phyloP scores from a whole-genome alignment of 371 early-diverging fungal genomes.

The Lichtheimia hyalospora region DNA sequence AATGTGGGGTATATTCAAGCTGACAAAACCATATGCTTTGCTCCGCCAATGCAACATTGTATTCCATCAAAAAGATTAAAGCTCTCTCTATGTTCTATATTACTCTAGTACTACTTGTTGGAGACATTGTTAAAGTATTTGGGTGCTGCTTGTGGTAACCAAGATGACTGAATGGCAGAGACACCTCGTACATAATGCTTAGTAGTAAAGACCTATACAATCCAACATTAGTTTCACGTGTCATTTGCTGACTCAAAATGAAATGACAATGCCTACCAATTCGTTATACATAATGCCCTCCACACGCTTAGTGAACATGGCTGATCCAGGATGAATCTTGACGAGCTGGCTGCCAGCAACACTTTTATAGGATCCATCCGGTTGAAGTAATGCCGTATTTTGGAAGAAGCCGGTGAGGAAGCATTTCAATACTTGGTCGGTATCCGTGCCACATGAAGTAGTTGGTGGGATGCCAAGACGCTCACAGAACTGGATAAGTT shows the following conservation, averaged over 20 bases:
- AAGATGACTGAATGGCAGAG: constrained; percentile 78
- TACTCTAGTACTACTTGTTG: neutral
- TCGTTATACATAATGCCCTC: constrained; percentile 93
- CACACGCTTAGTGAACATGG: constrained; percentile 76
- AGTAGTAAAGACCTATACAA: constrained; percentile 75
- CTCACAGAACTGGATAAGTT: constrained; percentile 76
- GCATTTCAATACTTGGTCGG: constrained; percentile 77
- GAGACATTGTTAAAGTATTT: constrained; percentile 62
- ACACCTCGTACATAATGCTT: constrained; percentile 86
- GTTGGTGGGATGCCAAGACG: constrained; percentile 66
- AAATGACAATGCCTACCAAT: constrained; percentile 48
- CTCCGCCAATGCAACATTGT: no score
- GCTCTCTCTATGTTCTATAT: neutral
- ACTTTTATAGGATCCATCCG: constrained; percentile 86
- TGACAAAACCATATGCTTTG: no score
- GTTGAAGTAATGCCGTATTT: constrained; percentile 86
- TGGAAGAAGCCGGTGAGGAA: constrained; percentile 90
- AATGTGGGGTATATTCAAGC: neutral
- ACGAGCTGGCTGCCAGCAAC: constrained; percentile 73
- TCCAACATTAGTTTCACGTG: neutral
- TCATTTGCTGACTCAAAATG: neutral
- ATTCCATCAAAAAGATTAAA: no score
- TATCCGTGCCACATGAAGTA: constrained; percentile 67
- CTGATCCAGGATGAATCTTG: constrained; percentile 87
- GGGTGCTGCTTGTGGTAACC: constrained; percentile 85